A percentile compares a stretch with the other conserved stretches of the same genome.
Conservation (phyloP, 495 filamentous ascomycete species). For the Neurospora sp. region DNA sequence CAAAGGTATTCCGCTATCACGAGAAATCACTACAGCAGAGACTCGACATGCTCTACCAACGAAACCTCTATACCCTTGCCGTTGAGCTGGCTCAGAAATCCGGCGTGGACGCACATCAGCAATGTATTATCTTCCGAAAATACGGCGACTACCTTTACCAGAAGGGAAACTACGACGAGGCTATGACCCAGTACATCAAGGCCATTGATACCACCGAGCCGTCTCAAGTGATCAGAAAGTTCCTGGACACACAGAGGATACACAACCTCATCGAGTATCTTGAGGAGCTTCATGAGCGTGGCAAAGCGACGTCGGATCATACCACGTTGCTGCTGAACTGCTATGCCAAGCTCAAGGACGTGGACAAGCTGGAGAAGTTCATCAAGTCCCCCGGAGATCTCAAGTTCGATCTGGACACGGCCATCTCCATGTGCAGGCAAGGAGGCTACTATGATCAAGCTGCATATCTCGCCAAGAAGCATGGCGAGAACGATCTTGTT, state of each 20-base stretch:
- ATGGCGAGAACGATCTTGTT: conserved; percentile 86
- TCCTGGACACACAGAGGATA: conserved; percentile 90
- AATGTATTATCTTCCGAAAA: conserved; percentile 83
- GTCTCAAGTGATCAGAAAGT: conserved; percentile 91
- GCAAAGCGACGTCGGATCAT: conserved; percentile 89
- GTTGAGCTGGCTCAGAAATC: conserved; percentile 90
- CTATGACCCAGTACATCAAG: conserved; percentile 96
- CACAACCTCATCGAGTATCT: conserved; percentile 97
- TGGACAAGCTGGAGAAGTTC: conserved; percentile 87
- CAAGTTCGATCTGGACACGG: conserved; percentile 94
- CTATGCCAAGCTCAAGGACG: conserved; percentile 95
- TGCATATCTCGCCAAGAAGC: conserved; percentile 88
- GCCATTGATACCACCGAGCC: conserved; percentile 93
- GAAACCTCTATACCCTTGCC: conserved; percentile 83
- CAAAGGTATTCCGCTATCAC: conserved; percentile 75
- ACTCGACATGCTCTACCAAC: conserved; percentile 86
- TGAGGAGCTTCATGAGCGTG: conserved; percentile 90
- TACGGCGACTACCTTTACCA: conserved; percentile 96
- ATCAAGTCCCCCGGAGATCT: conserved; percentile 92
- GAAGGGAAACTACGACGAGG: conserved; percentile 87
- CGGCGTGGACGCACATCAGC: conserved; percentile 64
- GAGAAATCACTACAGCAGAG: conserved; percentile 86
- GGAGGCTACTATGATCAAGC: conserved; percentile 97
- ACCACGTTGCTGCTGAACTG: conserved; percentile 92
- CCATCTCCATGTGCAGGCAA: conserved; percentile 95